Evolutionary conservation across 495 filamentous ascomycete genomes (phyloP).

Genomic region (Neurospora tetraspora): DNA sequence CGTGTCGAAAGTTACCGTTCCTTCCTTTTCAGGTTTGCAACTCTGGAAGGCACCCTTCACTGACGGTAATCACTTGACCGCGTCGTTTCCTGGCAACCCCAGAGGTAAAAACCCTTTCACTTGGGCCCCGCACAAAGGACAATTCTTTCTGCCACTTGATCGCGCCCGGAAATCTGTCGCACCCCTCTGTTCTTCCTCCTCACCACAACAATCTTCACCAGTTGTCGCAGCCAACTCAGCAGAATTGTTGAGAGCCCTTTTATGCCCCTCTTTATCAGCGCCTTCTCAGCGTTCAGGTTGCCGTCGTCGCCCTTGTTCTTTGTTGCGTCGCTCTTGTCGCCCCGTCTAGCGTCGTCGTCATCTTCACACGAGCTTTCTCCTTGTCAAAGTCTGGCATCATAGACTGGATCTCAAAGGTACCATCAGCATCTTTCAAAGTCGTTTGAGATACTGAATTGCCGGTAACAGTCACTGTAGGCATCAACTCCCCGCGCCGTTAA

Average conservation of each 20-base stretch:
- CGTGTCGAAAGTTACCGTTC: not conserved
- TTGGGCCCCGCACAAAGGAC: not conserved
- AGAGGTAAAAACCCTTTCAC: not conserved
- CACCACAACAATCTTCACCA: not conserved
- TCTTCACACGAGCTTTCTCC: not conserved
- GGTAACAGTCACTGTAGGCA: not conserved
- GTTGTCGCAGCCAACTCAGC: not conserved
- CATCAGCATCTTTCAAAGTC: not conserved
- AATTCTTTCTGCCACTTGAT: not conserved
- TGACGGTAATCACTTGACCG: not conserved
- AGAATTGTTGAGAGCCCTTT: not conserved
- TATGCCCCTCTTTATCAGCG: not conserved
- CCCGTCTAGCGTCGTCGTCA: not conserved
- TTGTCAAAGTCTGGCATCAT: not conserved
- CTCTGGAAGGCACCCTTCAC: not conserved
- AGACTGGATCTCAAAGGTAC: not conserved
- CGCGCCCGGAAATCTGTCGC: not conserved
- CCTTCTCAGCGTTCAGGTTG: too few relatives aligned
- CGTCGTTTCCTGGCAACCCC: not conserved
- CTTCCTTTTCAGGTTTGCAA: not conserved
- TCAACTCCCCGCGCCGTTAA: not conserved
- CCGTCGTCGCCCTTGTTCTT: too few relatives aligned
- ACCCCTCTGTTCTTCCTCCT: not conserved
- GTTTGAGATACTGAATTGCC: not conserved
- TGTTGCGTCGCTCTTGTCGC: not conserved